These are phyloP conservation scores for Lentinula raphanica DNA, from an alignment of 768 basidiomycete species.

Conservation along the genomic window DNA sequence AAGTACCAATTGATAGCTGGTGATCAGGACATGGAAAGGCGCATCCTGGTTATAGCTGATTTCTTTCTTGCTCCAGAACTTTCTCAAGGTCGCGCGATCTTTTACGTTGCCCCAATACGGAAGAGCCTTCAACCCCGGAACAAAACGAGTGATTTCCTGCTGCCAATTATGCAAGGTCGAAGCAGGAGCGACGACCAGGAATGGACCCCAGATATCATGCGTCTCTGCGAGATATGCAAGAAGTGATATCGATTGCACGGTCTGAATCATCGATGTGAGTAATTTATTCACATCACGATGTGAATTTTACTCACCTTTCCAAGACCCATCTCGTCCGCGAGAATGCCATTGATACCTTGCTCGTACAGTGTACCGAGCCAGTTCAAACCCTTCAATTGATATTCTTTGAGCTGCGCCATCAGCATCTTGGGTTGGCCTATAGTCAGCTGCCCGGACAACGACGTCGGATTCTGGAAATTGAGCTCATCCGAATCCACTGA, in stretches of 20 bases:
- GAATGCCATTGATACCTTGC: slow-evolving; percentile 98
- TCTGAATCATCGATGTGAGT: slow-evolving; percentile 37
- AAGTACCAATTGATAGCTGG: slow-evolving; percentile 90
- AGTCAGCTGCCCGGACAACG: slow-evolving; percentile 75
- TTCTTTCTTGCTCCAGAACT: slow-evolving; percentile 98
- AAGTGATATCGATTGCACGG: slow-evolving; percentile 95
- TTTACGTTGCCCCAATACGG: slow-evolving; percentile 99
- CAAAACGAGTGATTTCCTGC: slow-evolving; percentile 94
- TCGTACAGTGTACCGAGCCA: slow-evolving; percentile 98
- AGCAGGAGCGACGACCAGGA: slow-evolving; percentile 94
- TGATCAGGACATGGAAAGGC: slow-evolving; percentile 94
- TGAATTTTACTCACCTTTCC: slow-evolving; percentile 55
- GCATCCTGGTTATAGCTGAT: slow-evolving; percentile 93
- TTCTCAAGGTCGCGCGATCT: slow-evolving; percentile 88
- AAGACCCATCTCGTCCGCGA: slow-evolving; percentile 98
- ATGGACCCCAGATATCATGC: slow-evolving; percentile 99
- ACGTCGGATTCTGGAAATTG: slow-evolving; percentile 98
- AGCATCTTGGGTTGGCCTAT: slow-evolving; percentile 94
- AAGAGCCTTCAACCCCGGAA: slow-evolving; percentile 87
- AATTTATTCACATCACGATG: background rate
- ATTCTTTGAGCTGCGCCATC: slow-evolving; percentile 95
- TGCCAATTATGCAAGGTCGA: slow-evolving; percentile 99
- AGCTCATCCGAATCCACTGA: slow-evolving; percentile 93
- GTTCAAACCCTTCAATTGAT: slow-evolving; percentile 95
- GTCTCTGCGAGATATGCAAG: slow-evolving; percentile 94